Evolutionary conservation across 257 asterid species (phyloP).

Genomic region (Solanum lignicaule): DNA sequence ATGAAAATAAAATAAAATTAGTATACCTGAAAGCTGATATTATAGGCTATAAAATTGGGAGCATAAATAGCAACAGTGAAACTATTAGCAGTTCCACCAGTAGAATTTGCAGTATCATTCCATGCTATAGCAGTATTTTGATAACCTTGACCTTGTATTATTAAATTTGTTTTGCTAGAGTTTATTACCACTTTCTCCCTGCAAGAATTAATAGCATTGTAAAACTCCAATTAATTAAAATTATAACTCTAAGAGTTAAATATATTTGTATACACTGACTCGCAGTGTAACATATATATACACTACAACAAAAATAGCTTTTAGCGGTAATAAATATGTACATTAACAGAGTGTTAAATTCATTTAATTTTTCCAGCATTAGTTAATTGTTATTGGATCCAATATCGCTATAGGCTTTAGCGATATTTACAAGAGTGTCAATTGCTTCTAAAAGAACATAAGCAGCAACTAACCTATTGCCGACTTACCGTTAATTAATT

Average conservation of each 20-base stretch:
- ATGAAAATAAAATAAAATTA: neutral
- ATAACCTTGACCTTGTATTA: constrained; percentile 71
- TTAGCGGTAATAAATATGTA: neutral
- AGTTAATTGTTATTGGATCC: too few species aligned
- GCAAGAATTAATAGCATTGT: neutral
- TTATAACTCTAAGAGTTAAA: neutral
- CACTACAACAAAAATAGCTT: neutral
- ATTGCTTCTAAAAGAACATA: too few species aligned
- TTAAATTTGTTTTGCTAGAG: constrained; percentile 49
- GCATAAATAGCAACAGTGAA: constrained; percentile 42
- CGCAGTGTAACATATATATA: neutral
- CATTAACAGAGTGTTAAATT: rapidly evolving
- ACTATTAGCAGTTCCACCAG: constrained; percentile 57
- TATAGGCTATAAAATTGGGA: constrained; percentile 57
- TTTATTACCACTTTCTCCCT: constrained; percentile 67
- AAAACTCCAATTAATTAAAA: neutral
- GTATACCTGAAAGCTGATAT: constrained; percentile 70
- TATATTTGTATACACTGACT: neutral
- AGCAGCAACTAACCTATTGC: rapidly evolving
- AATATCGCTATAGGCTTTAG: too few species aligned
- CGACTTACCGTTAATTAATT: too few species aligned
- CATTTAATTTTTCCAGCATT: too few species aligned
- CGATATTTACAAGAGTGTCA: neutral
- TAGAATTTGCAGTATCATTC: constrained; percentile 83
- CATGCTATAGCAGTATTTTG: constrained; percentile 50